Evolutionary conservation across 1,284 basidiomycete genomes (phyloP).

Genomic region (Austroboletus novae-zelandiae): DNA sequence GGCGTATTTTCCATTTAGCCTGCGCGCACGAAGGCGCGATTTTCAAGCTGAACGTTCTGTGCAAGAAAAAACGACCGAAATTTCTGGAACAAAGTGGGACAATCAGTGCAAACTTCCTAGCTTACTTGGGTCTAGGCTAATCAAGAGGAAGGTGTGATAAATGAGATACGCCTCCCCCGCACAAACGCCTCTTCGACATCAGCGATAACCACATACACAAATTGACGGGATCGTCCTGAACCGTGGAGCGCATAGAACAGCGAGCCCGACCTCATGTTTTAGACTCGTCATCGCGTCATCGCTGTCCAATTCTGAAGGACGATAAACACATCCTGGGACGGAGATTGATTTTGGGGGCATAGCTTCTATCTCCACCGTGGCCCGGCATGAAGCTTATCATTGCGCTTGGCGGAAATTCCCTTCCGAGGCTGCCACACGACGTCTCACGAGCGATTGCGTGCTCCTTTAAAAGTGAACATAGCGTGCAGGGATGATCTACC

Average conservation of each 20-base stretch:
- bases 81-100: no score
- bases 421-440: background rate
- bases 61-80: no score
- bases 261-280: background rate
- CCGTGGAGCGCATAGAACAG: background rate
- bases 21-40: no score
- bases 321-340: background rate
- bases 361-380: no score
- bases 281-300: background rate
- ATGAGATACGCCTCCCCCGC: no score
- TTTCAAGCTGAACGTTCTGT: no score
- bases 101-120: no score
- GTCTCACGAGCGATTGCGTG: background rate
- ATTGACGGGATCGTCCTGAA: background rate
- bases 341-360: background rate
- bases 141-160: no score
- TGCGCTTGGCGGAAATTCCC: background rate
- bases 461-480: background rate
- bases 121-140: no score
- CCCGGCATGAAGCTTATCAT: no score
- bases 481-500: no score
- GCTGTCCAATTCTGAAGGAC: background rate
- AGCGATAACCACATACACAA: background rate
- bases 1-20: background rate
- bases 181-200: background rate